Conservation (phyloP, 371 early-diverging fungal species). For the Blakeslea trispora region DNA sequence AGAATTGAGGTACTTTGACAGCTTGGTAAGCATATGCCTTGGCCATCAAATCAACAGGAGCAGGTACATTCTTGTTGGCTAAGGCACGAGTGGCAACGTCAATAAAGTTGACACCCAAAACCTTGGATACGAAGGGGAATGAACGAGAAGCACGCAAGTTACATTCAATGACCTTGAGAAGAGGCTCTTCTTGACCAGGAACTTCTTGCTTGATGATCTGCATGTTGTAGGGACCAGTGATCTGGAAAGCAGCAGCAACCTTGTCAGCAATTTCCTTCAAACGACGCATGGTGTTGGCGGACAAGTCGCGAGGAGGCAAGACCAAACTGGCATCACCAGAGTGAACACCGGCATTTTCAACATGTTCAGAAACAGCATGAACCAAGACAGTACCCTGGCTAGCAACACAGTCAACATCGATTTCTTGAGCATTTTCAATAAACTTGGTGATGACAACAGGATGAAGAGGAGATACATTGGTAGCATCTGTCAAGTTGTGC, state of each 20-base stretch:
- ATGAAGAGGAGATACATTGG: constrained; percentile 86
- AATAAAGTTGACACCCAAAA: constrained; percentile 86
- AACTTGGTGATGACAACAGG: constrained; percentile 95
- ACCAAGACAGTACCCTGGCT: constrained; percentile 76
- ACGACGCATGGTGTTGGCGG: constrained; percentile 61
- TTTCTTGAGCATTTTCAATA: constrained; percentile 90
- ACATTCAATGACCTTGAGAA: constrained; percentile 94
- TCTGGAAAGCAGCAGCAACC: constrained; percentile 85
- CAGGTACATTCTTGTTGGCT: constrained; percentile 59
- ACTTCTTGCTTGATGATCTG: constrained; percentile 77
- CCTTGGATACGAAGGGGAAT: constrained; percentile 96
- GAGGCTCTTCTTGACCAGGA: constrained; percentile 24
- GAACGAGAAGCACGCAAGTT: constrained; percentile 95
- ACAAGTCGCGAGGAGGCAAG: constrained; percentile 80
- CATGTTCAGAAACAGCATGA: constrained; percentile 92
- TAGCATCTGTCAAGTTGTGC: constrained; percentile 76
- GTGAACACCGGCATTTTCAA: constrained; percentile 96
- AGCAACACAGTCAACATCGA: constrained; percentile 94
- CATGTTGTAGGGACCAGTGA: constrained; percentile 96
- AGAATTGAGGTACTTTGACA: constrained; percentile 94
- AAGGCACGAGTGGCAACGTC: constrained; percentile 87
- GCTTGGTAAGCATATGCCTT: constrained; percentile 70
- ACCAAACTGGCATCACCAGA: constrained; percentile 96
- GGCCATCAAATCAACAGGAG: constrained; percentile 71
- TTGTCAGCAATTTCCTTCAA: constrained; percentile 79